Conservation (phyloP, 2,329 filamentous ascomycete species). For the Hypoxylon sp. region DNA sequence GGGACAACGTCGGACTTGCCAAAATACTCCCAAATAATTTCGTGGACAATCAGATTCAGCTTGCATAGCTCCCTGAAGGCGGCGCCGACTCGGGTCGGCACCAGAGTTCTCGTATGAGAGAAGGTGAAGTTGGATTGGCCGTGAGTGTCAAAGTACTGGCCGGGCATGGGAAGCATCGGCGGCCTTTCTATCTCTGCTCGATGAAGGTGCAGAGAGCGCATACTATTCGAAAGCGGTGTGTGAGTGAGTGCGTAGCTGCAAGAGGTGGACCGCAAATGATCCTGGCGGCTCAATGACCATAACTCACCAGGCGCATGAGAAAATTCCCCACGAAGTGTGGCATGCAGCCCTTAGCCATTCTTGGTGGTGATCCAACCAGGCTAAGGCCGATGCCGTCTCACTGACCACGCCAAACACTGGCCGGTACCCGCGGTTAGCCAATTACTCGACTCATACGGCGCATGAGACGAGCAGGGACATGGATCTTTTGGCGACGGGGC, state of each 20-base stretch:
- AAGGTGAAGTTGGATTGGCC: conserved; percentile 11
- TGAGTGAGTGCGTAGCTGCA: conserved; percentile 5
- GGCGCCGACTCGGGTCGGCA: conserved; percentile 16
- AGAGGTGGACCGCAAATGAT: neutral
- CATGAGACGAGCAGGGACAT: conserved; percentile 1
- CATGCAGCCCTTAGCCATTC: conserved; percentile 35
- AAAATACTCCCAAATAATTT: conserved; percentile 31
- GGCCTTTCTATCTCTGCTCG: conserved; percentile 29
- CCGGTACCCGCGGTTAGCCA: conserved; percentile 17
- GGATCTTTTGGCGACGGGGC: neutral
- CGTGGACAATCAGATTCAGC: conserved; percentile 30
- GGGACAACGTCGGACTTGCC: conserved; percentile 25
- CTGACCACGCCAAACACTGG: conserved; percentile 30
- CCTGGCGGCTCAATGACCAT: neutral
- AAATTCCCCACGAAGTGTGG: conserved; percentile 35
- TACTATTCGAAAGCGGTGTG: conserved; percentile 15
- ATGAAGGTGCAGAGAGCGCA: conserved; percentile 32
- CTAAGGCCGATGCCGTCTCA: conserved; percentile 23
- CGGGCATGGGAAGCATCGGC: conserved; percentile 31
- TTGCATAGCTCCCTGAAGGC: conserved; percentile 27
- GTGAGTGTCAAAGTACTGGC: conserved; percentile 22
- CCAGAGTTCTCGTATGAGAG: neutral
- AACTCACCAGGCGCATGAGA: conserved; percentile 31
- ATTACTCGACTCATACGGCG: conserved; percentile 8
- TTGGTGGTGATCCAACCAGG: conserved; percentile 32